These are phyloP conservation scores for Vitellaria paradoxa DNA, from an alignment of 179 eudicot genomes.

Conservation along the genomic window DNA sequence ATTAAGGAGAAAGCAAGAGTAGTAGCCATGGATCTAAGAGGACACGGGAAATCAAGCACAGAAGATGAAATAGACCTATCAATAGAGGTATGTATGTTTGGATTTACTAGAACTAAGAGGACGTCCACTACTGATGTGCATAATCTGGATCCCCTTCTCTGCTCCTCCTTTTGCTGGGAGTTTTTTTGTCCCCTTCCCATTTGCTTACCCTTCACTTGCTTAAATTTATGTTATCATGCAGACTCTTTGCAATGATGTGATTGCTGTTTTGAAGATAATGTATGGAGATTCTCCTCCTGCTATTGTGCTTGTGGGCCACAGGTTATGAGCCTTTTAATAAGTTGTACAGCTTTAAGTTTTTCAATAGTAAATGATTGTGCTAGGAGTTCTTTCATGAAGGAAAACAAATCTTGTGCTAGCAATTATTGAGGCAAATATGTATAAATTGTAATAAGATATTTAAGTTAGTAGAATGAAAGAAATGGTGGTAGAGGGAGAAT, in stretches of 20 bases:
- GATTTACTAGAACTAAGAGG: constrained; percentile 1
- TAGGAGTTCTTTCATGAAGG: background rate
- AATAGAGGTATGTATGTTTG: constrained; percentile 52
- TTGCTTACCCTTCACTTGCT: background rate
- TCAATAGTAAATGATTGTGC: background rate
- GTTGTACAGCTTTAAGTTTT: background rate
- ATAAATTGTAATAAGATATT: background rate
- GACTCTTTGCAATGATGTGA: constrained; percentile 77
- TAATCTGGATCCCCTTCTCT: background rate
- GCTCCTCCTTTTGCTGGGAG: background rate
- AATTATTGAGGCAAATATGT: background rate
- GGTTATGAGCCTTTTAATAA: constrained; percentile 38
- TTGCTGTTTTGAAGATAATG: constrained; percentile 79
- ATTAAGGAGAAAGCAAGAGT: constrained; percentile 85
- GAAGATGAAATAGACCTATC: constrained; percentile 86
- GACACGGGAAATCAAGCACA: constrained; percentile 87
- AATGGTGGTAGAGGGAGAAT: too few relatives aligned
- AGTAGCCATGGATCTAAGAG: constrained; percentile 93
- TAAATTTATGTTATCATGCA: constrained; percentile 30
- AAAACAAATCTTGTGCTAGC: background rate
- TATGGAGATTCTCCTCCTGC: constrained; percentile 96
- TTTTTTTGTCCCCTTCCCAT: background rate
- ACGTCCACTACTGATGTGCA: background rate
- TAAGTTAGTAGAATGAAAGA: too few relatives aligned
- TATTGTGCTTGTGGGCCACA: constrained; percentile 91